phyloP scores from a whole-genome alignment of 805 yeast species.

The Saccharomyces paradoxus region DNA sequence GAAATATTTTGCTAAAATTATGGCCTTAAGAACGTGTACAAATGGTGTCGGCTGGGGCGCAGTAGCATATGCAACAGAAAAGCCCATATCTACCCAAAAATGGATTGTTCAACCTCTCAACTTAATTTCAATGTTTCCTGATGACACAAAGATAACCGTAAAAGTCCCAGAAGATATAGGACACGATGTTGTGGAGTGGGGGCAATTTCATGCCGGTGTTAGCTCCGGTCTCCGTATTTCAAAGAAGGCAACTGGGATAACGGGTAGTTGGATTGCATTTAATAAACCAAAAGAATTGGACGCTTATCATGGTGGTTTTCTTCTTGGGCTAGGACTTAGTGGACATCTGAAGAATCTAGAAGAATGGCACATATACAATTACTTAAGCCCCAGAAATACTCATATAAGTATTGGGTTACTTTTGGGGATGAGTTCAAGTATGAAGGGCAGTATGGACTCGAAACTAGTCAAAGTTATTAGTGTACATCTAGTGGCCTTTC shows the following conservation, averaged over 20 bases:
- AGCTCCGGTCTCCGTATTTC: constrained; percentile 78
- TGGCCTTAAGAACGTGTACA: constrained; percentile 64
- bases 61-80: constrained; percentile 32
- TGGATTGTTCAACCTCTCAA: constrained; percentile 73
- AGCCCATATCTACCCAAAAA: constrained; percentile 77
- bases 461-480: constrained; percentile 84
- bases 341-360: constrained; percentile 79
- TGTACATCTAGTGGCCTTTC: constrained; percentile 83
- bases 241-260: constrained; percentile 48
- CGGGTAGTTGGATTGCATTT: constrained; percentile 86
- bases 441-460: constrained; percentile 71
- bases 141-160: constrained; percentile 52
- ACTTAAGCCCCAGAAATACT: constrained; percentile 80
- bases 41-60: constrained; percentile 29
- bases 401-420: constrained; percentile 79
- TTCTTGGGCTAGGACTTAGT: constrained; percentile 85
- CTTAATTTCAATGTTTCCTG: constrained; percentile 61
- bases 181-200: constrained; percentile 60
- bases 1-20: constrained; percentile 48
- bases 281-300: constrained; percentile 64
- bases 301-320: constrained; percentile 88
- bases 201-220: constrained; percentile 85
- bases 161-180: constrained; percentile 44
- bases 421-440: constrained; percentile 88
- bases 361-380: constrained; percentile 95